Conservation (phyloP, 805 yeast genomes). For the Metschnikowia peoriensis region DNA sequence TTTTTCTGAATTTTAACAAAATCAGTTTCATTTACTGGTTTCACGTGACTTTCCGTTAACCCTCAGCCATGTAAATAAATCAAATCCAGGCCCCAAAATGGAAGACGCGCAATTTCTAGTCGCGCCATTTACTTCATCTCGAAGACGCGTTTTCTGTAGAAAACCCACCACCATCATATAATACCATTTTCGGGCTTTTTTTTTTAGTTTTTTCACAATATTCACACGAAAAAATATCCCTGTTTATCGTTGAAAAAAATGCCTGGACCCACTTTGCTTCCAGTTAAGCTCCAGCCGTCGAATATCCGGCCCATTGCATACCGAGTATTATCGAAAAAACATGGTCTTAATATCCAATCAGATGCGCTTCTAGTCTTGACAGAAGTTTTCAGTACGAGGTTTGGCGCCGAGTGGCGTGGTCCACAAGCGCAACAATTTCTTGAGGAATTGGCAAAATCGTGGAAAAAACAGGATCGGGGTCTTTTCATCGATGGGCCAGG, state of each 20-base stretch:
- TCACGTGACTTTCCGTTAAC: too few species aligned
- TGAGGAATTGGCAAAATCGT: constrained; percentile 73
- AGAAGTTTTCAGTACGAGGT: constrained; percentile 67
- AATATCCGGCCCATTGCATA: constrained; percentile 90
- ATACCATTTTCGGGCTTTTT: too few species aligned
- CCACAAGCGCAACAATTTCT: constrained; percentile 58
- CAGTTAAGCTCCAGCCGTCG: constrained; percentile 74
- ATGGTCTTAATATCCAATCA: constrained; percentile 85
- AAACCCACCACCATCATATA: neutral
- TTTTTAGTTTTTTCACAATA: too few species aligned
- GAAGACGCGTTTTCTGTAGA: neutral
- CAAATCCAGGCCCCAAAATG: too few species aligned
- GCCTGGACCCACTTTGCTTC: constrained; percentile 44
- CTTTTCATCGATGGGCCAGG: constrained; percentile 79
- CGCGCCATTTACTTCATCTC: neutral
- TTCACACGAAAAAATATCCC: too few species aligned
- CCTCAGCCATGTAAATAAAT: too few species aligned
- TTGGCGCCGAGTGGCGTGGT: constrained; percentile 86
- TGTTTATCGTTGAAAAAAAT: neutral
- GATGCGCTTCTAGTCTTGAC: constrained; percentile 76
- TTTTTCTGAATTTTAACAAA: too few species aligned
- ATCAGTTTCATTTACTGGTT: too few species aligned
- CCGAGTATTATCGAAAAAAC: constrained; percentile 84
- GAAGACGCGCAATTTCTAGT: too few species aligned
- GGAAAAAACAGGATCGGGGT: constrained; percentile 92